Percentiles rank a stretch among this genome's conserved stretches.
These are phyloP conservation scores for Citrus reticulata DNA, from an alignment of 345 rosid species.

Conservation along the genomic window DNA sequence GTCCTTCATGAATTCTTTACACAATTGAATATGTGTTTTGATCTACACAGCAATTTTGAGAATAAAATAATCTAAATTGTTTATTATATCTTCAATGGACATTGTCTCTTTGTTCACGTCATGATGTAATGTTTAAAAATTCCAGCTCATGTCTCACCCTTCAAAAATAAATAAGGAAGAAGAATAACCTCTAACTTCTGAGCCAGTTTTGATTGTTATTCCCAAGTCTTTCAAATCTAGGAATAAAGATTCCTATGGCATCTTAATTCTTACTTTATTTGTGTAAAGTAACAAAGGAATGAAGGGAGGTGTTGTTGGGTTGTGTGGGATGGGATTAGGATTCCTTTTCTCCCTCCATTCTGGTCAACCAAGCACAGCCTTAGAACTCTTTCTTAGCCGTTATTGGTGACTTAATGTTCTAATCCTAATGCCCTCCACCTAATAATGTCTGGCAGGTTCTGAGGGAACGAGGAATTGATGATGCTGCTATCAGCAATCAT, in stretches of 20 bases:
- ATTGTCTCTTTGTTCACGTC: not conserved
- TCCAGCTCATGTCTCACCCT: not conserved
- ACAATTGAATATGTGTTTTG: not conserved
- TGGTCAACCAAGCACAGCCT: not conserved
- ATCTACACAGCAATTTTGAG: not conserved
- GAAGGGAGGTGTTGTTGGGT: no score
- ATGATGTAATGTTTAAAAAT: not conserved
- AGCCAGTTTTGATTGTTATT: not conserved
- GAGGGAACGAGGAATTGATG: slow-evolving; percentile 64
- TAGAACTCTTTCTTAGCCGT: not conserved
- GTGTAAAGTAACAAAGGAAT: no score
- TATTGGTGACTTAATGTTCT: not conserved
- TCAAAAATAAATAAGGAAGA: not conserved
- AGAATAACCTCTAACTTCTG: not conserved
- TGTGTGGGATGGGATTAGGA: no score
- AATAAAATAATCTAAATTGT: not conserved
- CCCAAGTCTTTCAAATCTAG: not conserved
- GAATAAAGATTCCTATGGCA: no score
- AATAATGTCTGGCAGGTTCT: slow-evolving; percentile 45
- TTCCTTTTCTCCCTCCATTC: no score
- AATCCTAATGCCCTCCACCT: not conserved
- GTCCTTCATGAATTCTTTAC: not conserved
- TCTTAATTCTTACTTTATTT: no score
- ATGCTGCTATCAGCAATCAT: slow-evolving; percentile 31
- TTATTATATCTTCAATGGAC: not conserved